phyloP scores from a whole-genome alignment of 78 protist genomes.

The Speleostelium caveatum region DNA sequence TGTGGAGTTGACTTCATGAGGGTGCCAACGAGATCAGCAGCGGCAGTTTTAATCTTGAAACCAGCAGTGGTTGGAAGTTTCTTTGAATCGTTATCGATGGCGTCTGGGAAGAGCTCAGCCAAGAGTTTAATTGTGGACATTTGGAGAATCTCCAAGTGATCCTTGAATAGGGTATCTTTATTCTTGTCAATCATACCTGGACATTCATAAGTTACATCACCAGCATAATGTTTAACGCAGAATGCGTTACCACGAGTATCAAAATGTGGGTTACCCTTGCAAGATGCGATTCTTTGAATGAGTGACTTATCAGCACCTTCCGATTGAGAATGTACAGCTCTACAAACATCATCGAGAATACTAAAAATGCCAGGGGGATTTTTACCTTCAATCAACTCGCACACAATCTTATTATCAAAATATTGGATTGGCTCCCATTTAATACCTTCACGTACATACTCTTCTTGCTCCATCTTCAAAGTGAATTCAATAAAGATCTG shows the following conservation, averaged over 20 bases:
- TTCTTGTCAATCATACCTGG: constrained; percentile 91
- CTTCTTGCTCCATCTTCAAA: constrained; percentile 91
- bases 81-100: constrained; percentile 26
- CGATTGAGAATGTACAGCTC: constrained; percentile 88
- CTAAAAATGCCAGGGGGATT: constrained; percentile 77
- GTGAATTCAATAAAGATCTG: constrained; percentile 94
- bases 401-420: constrained; percentile 90
- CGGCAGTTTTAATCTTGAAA: constrained; percentile 68
- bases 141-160: constrained; percentile 78
- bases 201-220: constrained; percentile 90
- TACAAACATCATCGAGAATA: constrained; percentile 73
- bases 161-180: constrained; percentile 91
- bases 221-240: constrained; percentile 95
- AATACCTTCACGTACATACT: constrained; percentile 92
- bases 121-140: constrained; percentile 59
- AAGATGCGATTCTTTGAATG: constrained; percentile 13
- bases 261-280: constrained; percentile 75
- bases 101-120: constrained; percentile 76
- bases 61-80: constrained; percentile 72
- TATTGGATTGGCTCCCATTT: constrained; percentile 91
- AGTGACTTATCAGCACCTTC: constrained; percentile 73
- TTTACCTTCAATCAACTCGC: constrained; percentile 88
- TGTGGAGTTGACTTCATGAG: constrained; percentile 88
- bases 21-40: constrained; percentile 70
- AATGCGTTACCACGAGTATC: constrained; percentile 61